Conservation (phyloP, 495 filamentous ascomycete species). For the Neurospora sp. region DNA sequence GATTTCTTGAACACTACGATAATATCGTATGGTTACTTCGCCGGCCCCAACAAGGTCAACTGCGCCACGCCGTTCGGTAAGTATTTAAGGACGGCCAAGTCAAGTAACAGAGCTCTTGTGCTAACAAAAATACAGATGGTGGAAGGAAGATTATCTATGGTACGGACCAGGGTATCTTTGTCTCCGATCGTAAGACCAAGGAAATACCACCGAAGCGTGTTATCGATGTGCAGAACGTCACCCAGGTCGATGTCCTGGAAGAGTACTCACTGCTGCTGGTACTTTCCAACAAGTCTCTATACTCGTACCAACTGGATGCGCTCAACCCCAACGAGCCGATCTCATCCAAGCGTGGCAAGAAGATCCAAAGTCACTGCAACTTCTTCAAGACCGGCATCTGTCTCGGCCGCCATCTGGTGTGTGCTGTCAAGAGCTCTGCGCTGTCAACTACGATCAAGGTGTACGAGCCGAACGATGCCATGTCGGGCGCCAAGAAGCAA, state of each 20-base stretch:
- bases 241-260: slow-evolving; percentile 92
- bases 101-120: neutral
- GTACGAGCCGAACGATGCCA: slow-evolving; percentile 87
- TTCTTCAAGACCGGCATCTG: slow-evolving; percentile 98
- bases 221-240: slow-evolving; percentile 77
- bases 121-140: slow-evolving; percentile 53
- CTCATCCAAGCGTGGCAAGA: slow-evolving; percentile 79
- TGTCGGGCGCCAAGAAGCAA: slow-evolving; percentile 80
- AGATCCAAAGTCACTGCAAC: slow-evolving; percentile 93
- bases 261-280: slow-evolving; percentile 87
- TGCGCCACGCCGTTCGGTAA: slow-evolving; percentile 82
- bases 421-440: slow-evolving; percentile 82
- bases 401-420: slow-evolving; percentile 86
- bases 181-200: slow-evolving; percentile 77
- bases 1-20: slow-evolving; percentile 90
- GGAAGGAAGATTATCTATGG: slow-evolving; percentile 89
- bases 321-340: slow-evolving; percentile 68
- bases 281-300: slow-evolving; percentile 83
- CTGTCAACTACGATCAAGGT: slow-evolving; percentile 94
- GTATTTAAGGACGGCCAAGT: slow-evolving; percentile 12
- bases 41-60: slow-evolving; percentile 70
- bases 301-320: slow-evolving; percentile 78
- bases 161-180: slow-evolving; percentile 85
- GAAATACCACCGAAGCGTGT: slow-evolving; percentile 66
- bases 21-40: slow-evolving; percentile 79